Base-by-base conservation (phyloP, 73 alveolate species). In the Paramecium octaurelia region DNA sequence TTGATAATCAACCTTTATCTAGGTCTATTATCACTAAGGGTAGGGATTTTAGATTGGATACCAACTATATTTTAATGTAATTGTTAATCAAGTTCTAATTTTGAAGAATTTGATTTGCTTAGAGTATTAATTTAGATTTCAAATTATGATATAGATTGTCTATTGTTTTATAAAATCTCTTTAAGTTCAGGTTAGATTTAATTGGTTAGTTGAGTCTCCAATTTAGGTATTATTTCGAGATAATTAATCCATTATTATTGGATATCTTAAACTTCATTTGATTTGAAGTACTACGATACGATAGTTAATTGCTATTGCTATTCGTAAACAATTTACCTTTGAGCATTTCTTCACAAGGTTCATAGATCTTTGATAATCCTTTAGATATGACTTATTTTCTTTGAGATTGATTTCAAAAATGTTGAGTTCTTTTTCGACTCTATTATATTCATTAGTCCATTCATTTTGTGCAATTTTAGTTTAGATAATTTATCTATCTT, bases 381-480 rank as follows among this genome's bases (percentile, higher is more conserved):
- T 44, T 12, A 80, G 12, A 80, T 80, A 73, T 12, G 64, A 6
- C 29, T 80, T 80, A 21, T 42, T 29, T 44, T 21, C 34, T 80
- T 80, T 80, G 29, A 80, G 75, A 80, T 46, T 18, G 6, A 16
- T 23, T 44, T 80, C 75, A 80, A 43, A 80, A 44, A 44, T 42
- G 16, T 59, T 80, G 4, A 80, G 46, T 42, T 80, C 91, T 43
- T 44, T 6, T 80, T 80, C 91, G 4, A 80, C 44, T 46, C 75
- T 42, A 80, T 80, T 80, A 43, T 20, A 80, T 6, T 80, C 91
- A 40, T 48, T 80, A 54, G 24, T 80, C 91, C 91, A 80, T 48
- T 80, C 91, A 80, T 40, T 27, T 0, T 21, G 8, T 2, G 91
- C 75, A 43, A 48, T 57, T 18, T 42, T 27, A 43, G 91, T 44